These are phyloP conservation scores for Monilinia polystroma DNA, from an alignment of 2,329 filamentous ascomycete genomes.

Conservation along the genomic window DNA sequence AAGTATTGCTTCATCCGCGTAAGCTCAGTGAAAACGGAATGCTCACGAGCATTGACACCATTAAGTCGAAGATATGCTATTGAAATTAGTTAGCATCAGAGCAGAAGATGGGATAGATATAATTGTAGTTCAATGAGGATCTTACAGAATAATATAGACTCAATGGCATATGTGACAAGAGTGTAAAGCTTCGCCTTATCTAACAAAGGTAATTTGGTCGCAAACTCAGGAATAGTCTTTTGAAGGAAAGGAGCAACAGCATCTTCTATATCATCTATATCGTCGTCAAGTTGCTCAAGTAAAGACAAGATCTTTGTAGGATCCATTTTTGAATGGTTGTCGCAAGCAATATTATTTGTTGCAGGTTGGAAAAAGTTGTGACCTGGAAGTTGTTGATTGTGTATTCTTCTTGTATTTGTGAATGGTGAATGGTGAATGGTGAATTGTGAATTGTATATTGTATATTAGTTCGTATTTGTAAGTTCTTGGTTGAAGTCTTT, in stretches of 20 bases:
- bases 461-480: not conserved
- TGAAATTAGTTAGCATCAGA: conserved; percentile 25
- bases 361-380: too few relatives aligned
- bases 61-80: conserved; percentile 74
- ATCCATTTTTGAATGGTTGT: conserved; percentile 43
- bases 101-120: not conserved
- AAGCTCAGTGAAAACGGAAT: conserved; percentile 83
- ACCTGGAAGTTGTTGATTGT: too few relatives aligned
- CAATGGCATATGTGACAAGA: conserved; percentile 83
- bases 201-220: conserved; percentile 81
- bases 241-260: conserved; percentile 71
- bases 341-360: not conserved
- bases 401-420: not conserved
- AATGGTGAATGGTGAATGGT: too few relatives aligned
- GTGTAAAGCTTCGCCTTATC: conserved; percentile 94
- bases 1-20: conserved; percentile 88
- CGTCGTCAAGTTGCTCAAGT: conserved; percentile 61
- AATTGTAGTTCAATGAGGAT: conserved; percentile 16
- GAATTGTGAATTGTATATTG: too few relatives aligned
- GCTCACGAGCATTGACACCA: conserved; percentile 76
- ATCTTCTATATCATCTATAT: conserved; percentile 77
- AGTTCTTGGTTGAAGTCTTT: not conserved
- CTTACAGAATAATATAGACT: conserved; percentile 84
- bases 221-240: conserved; percentile 61
- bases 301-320: conserved; percentile 37